Conservation (phyloP, 768 basidiomycete genomes). For the Mycena alexandri region DNA sequence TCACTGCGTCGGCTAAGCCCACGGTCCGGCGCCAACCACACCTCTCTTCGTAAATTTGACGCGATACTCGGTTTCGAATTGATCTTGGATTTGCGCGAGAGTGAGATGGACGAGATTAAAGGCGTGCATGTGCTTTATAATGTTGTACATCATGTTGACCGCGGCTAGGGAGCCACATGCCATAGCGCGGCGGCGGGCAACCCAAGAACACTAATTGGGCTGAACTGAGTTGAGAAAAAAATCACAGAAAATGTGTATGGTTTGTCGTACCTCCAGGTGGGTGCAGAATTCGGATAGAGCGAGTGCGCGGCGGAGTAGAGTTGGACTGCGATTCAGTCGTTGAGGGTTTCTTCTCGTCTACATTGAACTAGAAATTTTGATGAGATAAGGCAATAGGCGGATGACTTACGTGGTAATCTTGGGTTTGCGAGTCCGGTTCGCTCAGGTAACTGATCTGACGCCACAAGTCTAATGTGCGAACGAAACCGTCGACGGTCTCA, state of each 20-base stretch:
- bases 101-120: neutral
- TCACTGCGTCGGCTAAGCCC: neutral
- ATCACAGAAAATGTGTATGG: too few relatives aligned
- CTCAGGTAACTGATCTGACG: constrained; percentile 2
- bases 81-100: neutral
- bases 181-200: constrained; percentile 30
- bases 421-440: neutral
- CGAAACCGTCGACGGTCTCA: neutral
- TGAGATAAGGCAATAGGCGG: too few relatives aligned
- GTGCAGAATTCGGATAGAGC: neutral
- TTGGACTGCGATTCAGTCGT: neutral
- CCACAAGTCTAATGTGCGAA: constrained; percentile 9
- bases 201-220: constrained; percentile 1
- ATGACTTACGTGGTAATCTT: constrained; percentile 3
- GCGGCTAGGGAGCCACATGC: constrained; percentile 3
- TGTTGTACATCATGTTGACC: neutral
- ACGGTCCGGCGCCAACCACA: neutral
- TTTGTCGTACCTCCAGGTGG: neutral
- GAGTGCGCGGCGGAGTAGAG: neutral
- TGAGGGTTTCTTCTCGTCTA: too few relatives aligned
- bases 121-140: neutral
- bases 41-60: neutral
- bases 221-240: too few relatives aligned
- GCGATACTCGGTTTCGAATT: constrained; percentile 22
- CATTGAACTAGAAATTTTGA: too few relatives aligned